Percentiles rank a stretch among this genome's conserved stretches.
Evolutionary conservation across 768 basidiomycete genomes (phyloP).

Genomic region (Pleurotus platypus): DNA sequence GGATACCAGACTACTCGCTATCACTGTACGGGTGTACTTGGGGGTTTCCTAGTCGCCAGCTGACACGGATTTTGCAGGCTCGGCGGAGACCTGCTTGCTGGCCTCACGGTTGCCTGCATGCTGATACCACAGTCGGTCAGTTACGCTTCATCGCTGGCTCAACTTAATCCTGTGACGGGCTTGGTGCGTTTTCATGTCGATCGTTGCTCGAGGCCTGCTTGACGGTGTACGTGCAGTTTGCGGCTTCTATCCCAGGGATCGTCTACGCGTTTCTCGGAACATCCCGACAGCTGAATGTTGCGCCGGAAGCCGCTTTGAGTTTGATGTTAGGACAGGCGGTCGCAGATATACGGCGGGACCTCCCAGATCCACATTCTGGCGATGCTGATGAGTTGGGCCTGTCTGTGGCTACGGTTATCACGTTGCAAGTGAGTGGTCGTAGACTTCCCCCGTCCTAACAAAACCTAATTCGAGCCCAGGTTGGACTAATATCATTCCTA

Average conservation of each 20-base stretch:
- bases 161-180: slow-evolving; percentile 81
- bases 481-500: slow-evolving; percentile 80
- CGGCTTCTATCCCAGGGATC: slow-evolving; percentile 84
- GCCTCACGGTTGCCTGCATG: slow-evolving; percentile 81
- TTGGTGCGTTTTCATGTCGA: slow-evolving; percentile 47
- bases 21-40: slow-evolving; percentile 48
- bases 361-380: slow-evolving; percentile 34
- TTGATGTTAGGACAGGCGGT: slow-evolving; percentile 87
- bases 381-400: slow-evolving; percentile 54
- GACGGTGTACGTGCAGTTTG: slow-evolving; percentile 38
- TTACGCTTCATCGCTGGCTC: slow-evolving; percentile 86
- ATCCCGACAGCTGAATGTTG: slow-evolving; percentile 77
- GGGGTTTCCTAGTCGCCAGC: neutral
- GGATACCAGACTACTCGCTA: slow-evolving; percentile 76
- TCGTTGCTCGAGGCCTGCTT: neutral
- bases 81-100: slow-evolving; percentile 70
- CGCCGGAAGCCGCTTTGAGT: slow-evolving; percentile 86
- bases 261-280: slow-evolving; percentile 89
- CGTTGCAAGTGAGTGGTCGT: slow-evolving; percentile 60
- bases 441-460: neutral
- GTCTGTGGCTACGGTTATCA: slow-evolving; percentile 75
- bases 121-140: slow-evolving; percentile 87
- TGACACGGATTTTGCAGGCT: slow-evolving; percentile 20
- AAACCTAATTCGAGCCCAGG: slow-evolving; percentile 33
- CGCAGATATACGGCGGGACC: slow-evolving; percentile 56